A percentile compares a stretch with the other conserved stretches of the same genome.
Conservation (phyloP, 768 basidiomycete species). For the Lactarius trivialis region DNA sequence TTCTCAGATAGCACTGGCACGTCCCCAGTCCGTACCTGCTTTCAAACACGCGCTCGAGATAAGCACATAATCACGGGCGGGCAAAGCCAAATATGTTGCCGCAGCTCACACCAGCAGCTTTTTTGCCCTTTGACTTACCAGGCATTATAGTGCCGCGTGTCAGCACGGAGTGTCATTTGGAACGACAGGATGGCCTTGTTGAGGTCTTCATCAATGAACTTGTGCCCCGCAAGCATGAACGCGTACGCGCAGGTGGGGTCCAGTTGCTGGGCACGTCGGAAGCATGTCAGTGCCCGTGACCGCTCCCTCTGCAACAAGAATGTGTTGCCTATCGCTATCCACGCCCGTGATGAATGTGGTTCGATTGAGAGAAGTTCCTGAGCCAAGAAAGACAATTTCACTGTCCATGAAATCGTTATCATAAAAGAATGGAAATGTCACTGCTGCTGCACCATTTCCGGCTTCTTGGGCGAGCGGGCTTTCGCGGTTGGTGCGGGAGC, state of each 20-base stretch:
- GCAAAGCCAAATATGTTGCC: not conserved
- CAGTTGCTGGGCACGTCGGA: conserved; percentile 83
- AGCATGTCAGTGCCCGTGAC: conserved; percentile 88
- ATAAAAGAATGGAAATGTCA: too few species aligned
- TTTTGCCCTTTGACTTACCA: conserved; percentile 55
- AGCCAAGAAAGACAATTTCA: conserved; percentile 85
- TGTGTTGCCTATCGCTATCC: conserved; percentile 95
- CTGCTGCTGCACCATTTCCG: too few species aligned
- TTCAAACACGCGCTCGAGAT: conserved; percentile 20
- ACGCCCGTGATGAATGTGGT: conserved; percentile 78
- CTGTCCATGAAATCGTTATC: too few species aligned
- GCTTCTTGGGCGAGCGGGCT: too few species aligned
- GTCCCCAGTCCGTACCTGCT: conserved; percentile 97
- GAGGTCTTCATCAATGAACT: conserved; percentile 92
- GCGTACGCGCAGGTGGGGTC: conserved; percentile 92
- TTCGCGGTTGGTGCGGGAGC: too few species aligned
- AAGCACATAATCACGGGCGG: conserved; percentile 10
- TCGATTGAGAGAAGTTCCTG: conserved; percentile 85
- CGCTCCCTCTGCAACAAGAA: conserved; percentile 95
- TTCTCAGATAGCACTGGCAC: conserved; percentile 90
- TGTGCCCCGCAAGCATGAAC: conserved; percentile 94
- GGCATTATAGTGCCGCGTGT: conserved; percentile 94
- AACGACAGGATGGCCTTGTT: conserved; percentile 90
- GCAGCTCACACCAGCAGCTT: not conserved
- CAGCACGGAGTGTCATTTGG: conserved; percentile 83